Evolutionary conservation across 2,329 filamentous ascomycete genomes (phyloP).

Genomic region (Aspergillus tubingensis): DNA sequence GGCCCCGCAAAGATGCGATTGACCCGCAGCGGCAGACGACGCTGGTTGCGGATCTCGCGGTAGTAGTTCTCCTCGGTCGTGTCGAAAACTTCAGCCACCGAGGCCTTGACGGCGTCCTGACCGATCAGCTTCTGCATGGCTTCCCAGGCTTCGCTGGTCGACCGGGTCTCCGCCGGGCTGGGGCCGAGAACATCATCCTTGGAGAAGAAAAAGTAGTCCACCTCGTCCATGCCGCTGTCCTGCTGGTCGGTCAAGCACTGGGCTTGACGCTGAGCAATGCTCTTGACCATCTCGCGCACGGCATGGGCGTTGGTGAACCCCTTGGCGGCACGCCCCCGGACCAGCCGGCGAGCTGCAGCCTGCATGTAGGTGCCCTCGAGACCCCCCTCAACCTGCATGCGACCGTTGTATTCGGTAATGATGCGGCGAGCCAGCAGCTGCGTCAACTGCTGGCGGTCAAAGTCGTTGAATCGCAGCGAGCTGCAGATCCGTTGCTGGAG

Average conservation of each 20-base stretch:
- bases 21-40: slow-evolving; percentile 17
- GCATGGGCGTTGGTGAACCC: slow-evolving; percentile 21
- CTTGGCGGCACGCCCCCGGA: slow-evolving; percentile 15
- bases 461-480: slow-evolving; percentile 20
- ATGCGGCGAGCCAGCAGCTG: slow-evolving; percentile 17
- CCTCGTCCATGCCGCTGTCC: slow-evolving; percentile 19
- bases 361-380: slow-evolving; percentile 23
- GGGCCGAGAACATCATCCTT: slow-evolving; percentile 23
- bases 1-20: slow-evolving; percentile 24
- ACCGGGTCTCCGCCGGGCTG: slow-evolving; percentile 15
- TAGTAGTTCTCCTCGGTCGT: slow-evolving; percentile 22
- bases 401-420: slow-evolving; percentile 16
- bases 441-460: slow-evolving; percentile 18
- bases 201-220: slow-evolving; percentile 24
- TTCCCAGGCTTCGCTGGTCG: slow-evolving; percentile 19
- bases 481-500: slow-evolving; percentile 21
- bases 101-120: slow-evolving; percentile 20
- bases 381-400: slow-evolving; percentile 25
- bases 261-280: slow-evolving; percentile 20
- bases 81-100: slow-evolving; percentile 19
- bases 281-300: slow-evolving; percentile 19
- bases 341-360: slow-evolving; percentile 22
- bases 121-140: slow-evolving; percentile 21
- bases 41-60: slow-evolving; percentile 22
- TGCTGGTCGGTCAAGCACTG: slow-evolving; percentile 18